A percentile compares a stretch with the other conserved stretches of the same genome.
Evolutionary conservation across 1,139 yeast genomes (phyloP).

Genomic region (Yamadazyma diddensiae): DNA sequence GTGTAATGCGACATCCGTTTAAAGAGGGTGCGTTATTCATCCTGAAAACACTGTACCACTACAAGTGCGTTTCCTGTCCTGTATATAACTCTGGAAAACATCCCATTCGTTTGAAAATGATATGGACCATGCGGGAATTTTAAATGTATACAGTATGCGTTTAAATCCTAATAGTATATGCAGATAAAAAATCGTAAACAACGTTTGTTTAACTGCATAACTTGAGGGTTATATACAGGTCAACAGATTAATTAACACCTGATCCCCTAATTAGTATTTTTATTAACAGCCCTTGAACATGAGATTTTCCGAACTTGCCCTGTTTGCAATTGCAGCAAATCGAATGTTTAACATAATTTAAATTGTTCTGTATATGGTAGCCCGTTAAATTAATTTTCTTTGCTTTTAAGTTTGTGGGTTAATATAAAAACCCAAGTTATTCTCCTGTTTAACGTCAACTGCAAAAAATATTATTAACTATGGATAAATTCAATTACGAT

Average conservation of each 20-base stretch:
- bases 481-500: conserved; percentile 3
- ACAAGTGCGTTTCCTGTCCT: too few species aligned
- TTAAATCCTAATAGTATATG: conserved; percentile 1
- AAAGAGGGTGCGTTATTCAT: too few species aligned
- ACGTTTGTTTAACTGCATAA: not conserved
- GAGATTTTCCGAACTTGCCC: not conserved
- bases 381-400: too few species aligned
- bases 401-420: not conserved
- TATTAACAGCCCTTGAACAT: not conserved
- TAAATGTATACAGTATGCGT: conserved; percentile 1
- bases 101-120: too few species aligned
- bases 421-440: not conserved
- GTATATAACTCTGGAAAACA: not conserved
- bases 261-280: not conserved
- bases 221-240: not conserved
- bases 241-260: not conserved
- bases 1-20: too few species aligned
- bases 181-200: conserved; percentile 1
- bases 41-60: too few species aligned
- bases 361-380: too few species aligned
- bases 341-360: too few species aligned
- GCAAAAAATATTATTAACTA: not conserved
- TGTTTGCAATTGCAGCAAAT: not conserved
- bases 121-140: not conserved
- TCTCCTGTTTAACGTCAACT: not conserved